A percentile compares a stretch with the other conserved stretches of the same genome.
phyloP scores from a whole-genome alignment of 257 asterid species.

The Nicotiana otophora region DNA sequence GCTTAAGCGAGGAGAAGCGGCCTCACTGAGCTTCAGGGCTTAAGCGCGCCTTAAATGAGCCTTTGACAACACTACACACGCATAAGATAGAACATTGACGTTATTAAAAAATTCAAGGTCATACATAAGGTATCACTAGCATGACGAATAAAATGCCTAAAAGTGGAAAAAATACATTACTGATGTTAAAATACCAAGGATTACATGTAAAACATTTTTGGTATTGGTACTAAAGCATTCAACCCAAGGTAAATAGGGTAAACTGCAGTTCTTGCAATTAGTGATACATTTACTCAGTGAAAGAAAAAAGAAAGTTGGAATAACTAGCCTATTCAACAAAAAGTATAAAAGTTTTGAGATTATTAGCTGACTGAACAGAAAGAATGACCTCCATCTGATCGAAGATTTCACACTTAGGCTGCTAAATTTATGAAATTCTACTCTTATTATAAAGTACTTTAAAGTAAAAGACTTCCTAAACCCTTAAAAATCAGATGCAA shows the following conservation, averaged over 20 bases:
- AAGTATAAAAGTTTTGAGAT: not conserved
- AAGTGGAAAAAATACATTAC: not conserved
- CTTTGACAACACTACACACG: too few relatives aligned
- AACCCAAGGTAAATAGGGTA: not conserved
- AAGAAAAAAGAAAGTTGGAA: not conserved
- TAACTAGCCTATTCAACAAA: not conserved
- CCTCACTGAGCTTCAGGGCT: too few relatives aligned
- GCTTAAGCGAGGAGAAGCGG: too few relatives aligned
- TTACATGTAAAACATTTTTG: not conserved
- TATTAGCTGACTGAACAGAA: not conserved
- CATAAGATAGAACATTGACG: not conserved
- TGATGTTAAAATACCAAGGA: too few relatives aligned
- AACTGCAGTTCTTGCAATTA: not conserved
- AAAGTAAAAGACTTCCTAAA: not conserved
- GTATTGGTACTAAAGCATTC: not conserved
- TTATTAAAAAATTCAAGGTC: not conserved
- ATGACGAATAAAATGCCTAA: not conserved
- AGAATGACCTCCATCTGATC: not conserved
- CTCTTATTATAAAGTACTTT: not conserved
- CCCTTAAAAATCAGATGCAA: not conserved
- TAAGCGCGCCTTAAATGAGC: too few relatives aligned
- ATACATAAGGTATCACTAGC: not conserved
- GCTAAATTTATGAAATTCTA: not conserved
- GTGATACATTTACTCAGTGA: not conserved
- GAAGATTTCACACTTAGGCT: not conserved